These are phyloP conservation scores for Phytopythium boreale DNA, from an alignment of 352 stramenopile species.

Conservation along the genomic window DNA sequence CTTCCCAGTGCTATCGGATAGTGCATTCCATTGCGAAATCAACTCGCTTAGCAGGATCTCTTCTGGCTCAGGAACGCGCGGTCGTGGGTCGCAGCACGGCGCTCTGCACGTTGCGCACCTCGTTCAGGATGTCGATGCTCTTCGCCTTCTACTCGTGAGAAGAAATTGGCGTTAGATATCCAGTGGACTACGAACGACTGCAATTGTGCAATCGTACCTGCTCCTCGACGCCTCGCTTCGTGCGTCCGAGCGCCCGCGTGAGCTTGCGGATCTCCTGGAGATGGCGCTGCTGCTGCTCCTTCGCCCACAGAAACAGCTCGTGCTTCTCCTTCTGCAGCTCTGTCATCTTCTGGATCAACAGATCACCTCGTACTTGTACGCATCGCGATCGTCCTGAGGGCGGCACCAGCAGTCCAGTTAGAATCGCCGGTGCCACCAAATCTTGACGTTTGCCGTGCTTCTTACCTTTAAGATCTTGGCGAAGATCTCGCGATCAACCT, in stretches of 20 bases:
- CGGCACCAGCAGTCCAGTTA: not conserved
- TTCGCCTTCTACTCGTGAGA: constrained; percentile 25
- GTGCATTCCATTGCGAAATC: not conserved
- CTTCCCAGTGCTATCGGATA: not conserved
- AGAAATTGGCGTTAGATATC: not conserved
- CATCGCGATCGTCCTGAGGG: constrained; percentile 61
- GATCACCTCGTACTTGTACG: constrained; percentile 69
- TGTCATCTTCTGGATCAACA: constrained; percentile 67
- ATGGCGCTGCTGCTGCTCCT: constrained; percentile 68
- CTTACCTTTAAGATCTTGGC: constrained; percentile 76
- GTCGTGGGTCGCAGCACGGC: constrained; percentile 22
- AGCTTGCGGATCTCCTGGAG: constrained; percentile 85
- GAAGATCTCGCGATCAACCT: constrained; percentile 84
- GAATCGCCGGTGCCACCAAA: not conserved
- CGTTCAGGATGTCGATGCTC: constrained; percentile 34
- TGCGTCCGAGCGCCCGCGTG: constrained; percentile 53
- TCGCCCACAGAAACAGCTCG: constrained; percentile 66
- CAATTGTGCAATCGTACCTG: constrained; percentile 22
- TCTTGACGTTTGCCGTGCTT: not conserved
- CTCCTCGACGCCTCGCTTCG: constrained; percentile 61
- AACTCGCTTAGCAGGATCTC: too few species aligned
- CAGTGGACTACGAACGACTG: not conserved
- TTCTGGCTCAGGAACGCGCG: constrained; percentile 10
- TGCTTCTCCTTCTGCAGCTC: constrained; percentile 70
- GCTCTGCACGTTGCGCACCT: constrained; percentile 36